A percentile compares a stretch with the other conserved stretches of the same genome.
Conservation (phyloP, 2,329 filamentous ascomycete species). For the Aspergillus calidoustus region DNA sequence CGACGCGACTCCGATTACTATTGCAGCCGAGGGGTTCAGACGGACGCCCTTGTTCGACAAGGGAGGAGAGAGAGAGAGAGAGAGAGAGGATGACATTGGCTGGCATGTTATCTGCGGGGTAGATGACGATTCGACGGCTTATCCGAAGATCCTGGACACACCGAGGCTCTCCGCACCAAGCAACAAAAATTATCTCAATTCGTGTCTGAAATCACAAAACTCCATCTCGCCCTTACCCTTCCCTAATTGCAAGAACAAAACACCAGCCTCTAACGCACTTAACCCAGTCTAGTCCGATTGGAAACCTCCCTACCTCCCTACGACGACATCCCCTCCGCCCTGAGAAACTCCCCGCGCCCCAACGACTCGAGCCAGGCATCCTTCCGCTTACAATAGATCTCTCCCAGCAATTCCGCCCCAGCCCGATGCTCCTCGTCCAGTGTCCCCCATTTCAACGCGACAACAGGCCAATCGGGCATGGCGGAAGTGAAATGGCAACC, state of each 20-base stretch:
- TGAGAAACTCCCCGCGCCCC: neutral
- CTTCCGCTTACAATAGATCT: slow-evolving; percentile 29
- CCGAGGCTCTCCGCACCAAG: slow-evolving; percentile 27
- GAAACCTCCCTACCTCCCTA: neutral
- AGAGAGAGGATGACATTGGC: neutral
- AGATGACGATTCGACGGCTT: neutral
- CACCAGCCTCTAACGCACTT: neutral
- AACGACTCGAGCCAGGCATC: slow-evolving; percentile 28
- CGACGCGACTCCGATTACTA: neutral
- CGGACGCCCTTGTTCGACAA: neutral
- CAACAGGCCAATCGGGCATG: slow-evolving; percentile 7
- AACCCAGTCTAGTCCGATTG: neutral
- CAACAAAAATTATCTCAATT: slow-evolving; percentile 26
- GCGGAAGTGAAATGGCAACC: slow-evolving; percentile 27
- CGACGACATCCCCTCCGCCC: neutral
- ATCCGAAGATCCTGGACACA: neutral
- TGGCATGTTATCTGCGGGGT: neutral
- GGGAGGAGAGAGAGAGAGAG: neutral
- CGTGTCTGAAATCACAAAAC: neutral
- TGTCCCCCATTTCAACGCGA: slow-evolving; percentile 30
- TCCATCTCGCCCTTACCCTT: neutral
- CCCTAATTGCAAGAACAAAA: neutral
- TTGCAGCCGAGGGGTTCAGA: neutral
- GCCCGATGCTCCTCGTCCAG: slow-evolving; percentile 25
- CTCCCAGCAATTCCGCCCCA: slow-evolving; percentile 20